Percentiles rank a stretch among this genome's conserved stretches.
phyloP scores from a whole-genome alignment of 176 grass and related monocot species.

The Tuctoria greenei region DNA sequence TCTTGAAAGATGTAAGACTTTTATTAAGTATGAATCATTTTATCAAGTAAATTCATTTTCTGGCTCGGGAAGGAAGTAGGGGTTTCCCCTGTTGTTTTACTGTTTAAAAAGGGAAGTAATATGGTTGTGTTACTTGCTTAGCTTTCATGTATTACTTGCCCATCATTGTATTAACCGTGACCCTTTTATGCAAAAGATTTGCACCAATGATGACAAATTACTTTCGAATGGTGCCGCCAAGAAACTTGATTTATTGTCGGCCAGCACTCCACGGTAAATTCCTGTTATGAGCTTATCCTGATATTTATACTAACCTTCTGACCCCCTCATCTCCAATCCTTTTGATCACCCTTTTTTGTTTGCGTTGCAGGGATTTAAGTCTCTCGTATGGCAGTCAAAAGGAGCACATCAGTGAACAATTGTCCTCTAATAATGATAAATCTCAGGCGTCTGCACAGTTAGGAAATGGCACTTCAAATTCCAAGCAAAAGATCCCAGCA shows the following conservation, averaged over 20 bases:
- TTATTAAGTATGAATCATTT: slow-evolving; percentile 1
- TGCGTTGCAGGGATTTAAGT: slow-evolving; percentile 37
- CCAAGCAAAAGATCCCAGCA: slow-evolving; percentile 26
- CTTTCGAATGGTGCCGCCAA: slow-evolving; percentile 30
- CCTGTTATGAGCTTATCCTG: slow-evolving; percentile 21
- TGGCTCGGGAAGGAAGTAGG: background rate
- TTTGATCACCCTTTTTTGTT: slow-evolving; percentile 18
- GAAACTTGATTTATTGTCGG: slow-evolving; percentile 28
- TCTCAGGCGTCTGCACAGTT: slow-evolving; percentile 25
- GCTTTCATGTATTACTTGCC: slow-evolving; percentile 10
- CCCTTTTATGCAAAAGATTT: slow-evolving; percentile 35
- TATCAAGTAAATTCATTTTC: slow-evolving; percentile 1
- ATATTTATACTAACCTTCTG: background rate
- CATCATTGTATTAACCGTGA: slow-evolving; percentile 33
- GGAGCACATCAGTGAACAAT: slow-evolving; percentile 2
- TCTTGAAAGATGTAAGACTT: slow-evolving; percentile 49
- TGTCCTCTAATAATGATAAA: slow-evolving; percentile 38
- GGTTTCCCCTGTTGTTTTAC: no score
- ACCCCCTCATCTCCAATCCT: background rate
- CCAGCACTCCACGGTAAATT: slow-evolving; percentile 36
- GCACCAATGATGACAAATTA: slow-evolving; percentile 17
- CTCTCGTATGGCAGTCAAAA: slow-evolving; percentile 34
- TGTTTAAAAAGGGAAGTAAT: background rate
- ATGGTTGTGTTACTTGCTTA: background rate
- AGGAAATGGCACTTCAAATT: slow-evolving; percentile 33